A percentile compares a stretch with the other conserved stretches of the same genome.
phyloP scores from a whole-genome alignment of 495 filamentous ascomycete species.

The Penicillium macrosclerotiorum region DNA sequence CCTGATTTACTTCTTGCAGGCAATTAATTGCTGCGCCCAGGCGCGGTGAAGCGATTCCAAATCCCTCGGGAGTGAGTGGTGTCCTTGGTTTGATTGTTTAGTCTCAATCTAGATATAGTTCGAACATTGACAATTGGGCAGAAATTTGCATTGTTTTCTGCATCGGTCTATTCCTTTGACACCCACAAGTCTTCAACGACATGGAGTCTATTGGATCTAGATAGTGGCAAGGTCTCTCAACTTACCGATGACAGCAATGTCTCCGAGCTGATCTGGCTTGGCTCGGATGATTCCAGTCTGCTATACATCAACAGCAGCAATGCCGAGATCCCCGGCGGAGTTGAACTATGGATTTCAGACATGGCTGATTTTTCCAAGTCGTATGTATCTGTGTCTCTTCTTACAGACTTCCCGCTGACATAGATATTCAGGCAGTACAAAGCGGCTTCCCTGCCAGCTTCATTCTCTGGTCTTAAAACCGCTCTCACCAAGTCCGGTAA shows the following conservation, averaged over 20 bases:
- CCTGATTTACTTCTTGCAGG: no score
- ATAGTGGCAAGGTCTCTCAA: constrained; percentile 32
- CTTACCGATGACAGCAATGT: constrained; percentile 44
- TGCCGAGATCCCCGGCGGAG: constrained; percentile 37
- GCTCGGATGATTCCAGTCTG: constrained; percentile 37
- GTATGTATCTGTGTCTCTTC: constrained; percentile 4
- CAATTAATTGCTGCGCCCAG: constrained; percentile 36
- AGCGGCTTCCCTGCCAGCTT: constrained; percentile 55
- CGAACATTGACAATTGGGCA: constrained; percentile 4
- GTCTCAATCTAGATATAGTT: background rate
- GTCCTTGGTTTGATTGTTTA: no score
- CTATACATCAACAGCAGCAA: constrained; percentile 50
- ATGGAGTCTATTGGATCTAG: constrained; percentile 41
- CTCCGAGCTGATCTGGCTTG: constrained; percentile 44
- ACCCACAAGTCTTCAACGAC: constrained; percentile 28
- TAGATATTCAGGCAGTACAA: constrained; percentile 40
- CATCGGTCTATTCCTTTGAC: constrained; percentile 47
- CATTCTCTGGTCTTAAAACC: constrained; percentile 66
- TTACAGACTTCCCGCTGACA: background rate
- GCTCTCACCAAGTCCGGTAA: constrained; percentile 51
- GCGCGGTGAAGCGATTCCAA: constrained; percentile 34
- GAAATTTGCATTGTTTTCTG: constrained; percentile 33
- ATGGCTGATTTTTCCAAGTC: constrained; percentile 25
- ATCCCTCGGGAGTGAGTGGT: constrained; percentile 35
- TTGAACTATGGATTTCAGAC: constrained; percentile 42